These are phyloP conservation scores for Linanthus parryae DNA, from an alignment of 148 eudicot species.

Conservation along the genomic window DNA sequence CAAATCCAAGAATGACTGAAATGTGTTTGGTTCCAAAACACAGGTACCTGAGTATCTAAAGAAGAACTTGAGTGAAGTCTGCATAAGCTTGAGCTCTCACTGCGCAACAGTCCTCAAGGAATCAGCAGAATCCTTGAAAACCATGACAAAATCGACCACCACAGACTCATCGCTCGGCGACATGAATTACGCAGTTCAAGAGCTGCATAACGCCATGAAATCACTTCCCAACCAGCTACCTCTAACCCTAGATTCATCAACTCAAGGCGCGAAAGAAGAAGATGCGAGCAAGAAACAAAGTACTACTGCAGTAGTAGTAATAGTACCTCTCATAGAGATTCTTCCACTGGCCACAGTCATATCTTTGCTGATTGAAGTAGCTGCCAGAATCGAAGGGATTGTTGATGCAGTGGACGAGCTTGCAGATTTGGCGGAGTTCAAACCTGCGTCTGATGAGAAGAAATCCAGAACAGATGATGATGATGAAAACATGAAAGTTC, in stretches of 20 bases:
- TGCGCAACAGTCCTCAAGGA: constrained; percentile 63
- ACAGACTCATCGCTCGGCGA: constrained; percentile 32
- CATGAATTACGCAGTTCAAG: constrained; percentile 57
- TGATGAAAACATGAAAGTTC: constrained; percentile 9
- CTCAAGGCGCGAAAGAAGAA: background rate
- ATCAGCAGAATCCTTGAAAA: constrained; percentile 34
- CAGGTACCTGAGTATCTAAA: constrained; percentile 61
- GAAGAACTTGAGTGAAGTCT: constrained; percentile 36
- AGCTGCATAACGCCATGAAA: constrained; percentile 54
- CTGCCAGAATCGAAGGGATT: constrained; percentile 51
- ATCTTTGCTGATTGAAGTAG: constrained; percentile 60
- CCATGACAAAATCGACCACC: constrained; percentile 47
- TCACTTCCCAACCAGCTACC: constrained; percentile 28
- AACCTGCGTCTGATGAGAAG: constrained; percentile 26
- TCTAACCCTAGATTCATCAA: background rate
- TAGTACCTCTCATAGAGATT: constrained; percentile 40
- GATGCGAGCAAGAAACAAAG: constrained; percentile 8
- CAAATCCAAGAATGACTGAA: no score
- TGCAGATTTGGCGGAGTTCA: constrained; percentile 51
- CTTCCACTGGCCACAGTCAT: constrained; percentile 64
- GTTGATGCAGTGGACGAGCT: constrained; percentile 47
- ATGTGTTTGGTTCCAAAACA: no score
- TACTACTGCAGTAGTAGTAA: no score
- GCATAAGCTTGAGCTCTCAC: constrained; percentile 40
- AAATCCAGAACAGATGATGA: constrained; percentile 22